Percentiles rank a stretch among this genome's conserved stretches.
Conservation (phyloP, 176 grass and related monocot genomes). For the Eragrostis curvula region DNA sequence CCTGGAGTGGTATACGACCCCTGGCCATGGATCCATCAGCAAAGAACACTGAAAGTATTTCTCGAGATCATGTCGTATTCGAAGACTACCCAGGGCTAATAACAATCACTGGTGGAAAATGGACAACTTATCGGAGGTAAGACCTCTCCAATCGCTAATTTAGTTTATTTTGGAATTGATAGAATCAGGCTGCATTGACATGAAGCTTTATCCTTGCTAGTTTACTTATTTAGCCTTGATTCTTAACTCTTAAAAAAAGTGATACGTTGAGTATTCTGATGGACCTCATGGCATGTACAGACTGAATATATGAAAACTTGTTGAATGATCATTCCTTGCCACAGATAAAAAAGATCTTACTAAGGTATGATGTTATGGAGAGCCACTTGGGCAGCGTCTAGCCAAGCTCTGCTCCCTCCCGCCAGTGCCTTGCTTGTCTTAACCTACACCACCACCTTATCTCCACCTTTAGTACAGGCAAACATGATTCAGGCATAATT, state of each 20-base stretch:
- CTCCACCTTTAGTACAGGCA: not conserved
- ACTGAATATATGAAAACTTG: not conserved
- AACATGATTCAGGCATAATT: not conserved
- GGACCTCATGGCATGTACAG: not conserved
- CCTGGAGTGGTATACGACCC: slow-evolving; percentile 96
- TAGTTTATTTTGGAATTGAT: slow-evolving; percentile 15
- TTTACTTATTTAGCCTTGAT: not conserved
- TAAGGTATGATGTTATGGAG: not conserved
- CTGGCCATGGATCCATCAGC: slow-evolving; percentile 87
- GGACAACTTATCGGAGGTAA: slow-evolving; percentile 98
- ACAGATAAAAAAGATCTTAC: not conserved
- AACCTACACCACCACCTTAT: not conserved
- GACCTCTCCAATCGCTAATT: not conserved
- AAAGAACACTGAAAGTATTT: slow-evolving; percentile 95
- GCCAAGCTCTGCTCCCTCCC: not conserved
- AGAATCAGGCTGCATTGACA: slow-evolving; percentile 13
- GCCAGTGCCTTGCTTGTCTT: not conserved
- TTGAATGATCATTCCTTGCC: not conserved
- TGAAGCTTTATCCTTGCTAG: not conserved
- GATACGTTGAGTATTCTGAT: not conserved
- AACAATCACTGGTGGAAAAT: slow-evolving; percentile 98
- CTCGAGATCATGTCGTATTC: slow-evolving; percentile 92
- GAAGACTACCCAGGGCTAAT: slow-evolving; percentile 92
- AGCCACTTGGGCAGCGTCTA: not conserved
- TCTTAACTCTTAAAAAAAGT: not conserved